Base-by-base conservation (phyloP, 2,329 filamentous ascomycete genomes). In the Pleomassaria siparia region DNA sequence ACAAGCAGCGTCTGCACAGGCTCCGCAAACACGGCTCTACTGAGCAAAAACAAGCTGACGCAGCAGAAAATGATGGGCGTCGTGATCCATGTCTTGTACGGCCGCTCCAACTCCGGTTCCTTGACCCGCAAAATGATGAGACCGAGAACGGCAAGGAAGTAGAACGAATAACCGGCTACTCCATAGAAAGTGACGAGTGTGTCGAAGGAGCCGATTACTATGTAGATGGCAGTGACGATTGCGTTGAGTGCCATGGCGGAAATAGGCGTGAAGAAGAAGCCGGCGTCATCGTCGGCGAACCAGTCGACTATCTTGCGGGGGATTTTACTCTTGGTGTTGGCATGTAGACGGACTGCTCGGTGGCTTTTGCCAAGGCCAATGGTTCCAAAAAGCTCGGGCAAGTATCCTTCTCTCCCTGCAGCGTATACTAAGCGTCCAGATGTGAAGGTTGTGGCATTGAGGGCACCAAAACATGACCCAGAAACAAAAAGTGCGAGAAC, bases 51-150 rank as follows among this genome's bases (percentile, higher is more conserved):
- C 55, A 99, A 72, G 67, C 89, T 95, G 30, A 99, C 94, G 66
- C 94, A 99, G 80, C 94, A 99, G 70, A 99, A 99, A 47, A 96
- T 92, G 56, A 99, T 92, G 10, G 94, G 94, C 2, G 94, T 99
- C 1, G 87, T 87, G 64, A 99, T 96, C 94, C 92, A 99, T 2
- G 91, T 96, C 69, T 85, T 86, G 73, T 99, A 99, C 0, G 94
- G 92, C 21, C 94, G 77, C 69, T 96, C 91, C 37, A 99, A 80
- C 53, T 86, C 79, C 3, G 94, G 94, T 70, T 99, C 94, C 53
- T 82, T 82, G 24, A 97, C 89, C 24, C 94, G 81, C 47, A 99
- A 78, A 43, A 99, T 82, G 52, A 99, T 96, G 40, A 99, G 79
- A 0, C 94, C 94, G 0, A 99, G 81, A 0, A 99, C 94, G 0